A percentile compares a stretch with the other conserved stretches of the same genome.
These are phyloP conservation scores for Phalaenopsis aphrodite DNA, from an alignment of 106 monocot species.

Conservation along the genomic window DNA sequence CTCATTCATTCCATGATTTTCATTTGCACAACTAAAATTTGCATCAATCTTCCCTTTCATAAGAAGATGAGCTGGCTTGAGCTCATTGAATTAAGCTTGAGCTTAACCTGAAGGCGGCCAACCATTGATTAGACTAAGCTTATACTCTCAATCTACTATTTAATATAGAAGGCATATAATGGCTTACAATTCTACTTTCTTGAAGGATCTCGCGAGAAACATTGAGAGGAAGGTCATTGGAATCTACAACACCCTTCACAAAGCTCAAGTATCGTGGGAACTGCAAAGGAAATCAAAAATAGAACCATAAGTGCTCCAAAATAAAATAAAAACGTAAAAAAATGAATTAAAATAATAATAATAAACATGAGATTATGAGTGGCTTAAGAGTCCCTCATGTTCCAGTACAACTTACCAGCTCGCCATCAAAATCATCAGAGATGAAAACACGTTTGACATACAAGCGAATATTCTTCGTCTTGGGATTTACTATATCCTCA, in stretches of 20 bases:
- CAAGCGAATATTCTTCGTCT: slow-evolving; percentile 92
- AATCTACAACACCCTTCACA: slow-evolving; percentile 96
- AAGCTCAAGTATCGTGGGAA: slow-evolving; percentile 94
- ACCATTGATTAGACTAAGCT: background rate
- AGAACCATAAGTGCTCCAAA: background rate
- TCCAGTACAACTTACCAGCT: slow-evolving; percentile 49
- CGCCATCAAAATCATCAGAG: slow-evolving; percentile 99
- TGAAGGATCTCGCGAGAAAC: slow-evolving; percentile 98
- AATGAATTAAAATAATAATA: background rate
- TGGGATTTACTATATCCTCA: slow-evolving; percentile 87
- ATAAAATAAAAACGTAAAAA: background rate
- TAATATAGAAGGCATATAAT: background rate
- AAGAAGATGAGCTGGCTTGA: background rate
- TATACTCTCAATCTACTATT: background rate
- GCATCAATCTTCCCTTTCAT: background rate
- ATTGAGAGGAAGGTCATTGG: slow-evolving; percentile 96
- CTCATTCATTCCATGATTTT: background rate
- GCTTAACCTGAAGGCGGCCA: background rate
- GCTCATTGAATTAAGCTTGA: background rate
- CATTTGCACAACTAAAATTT: background rate
- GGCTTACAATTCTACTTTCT: slow-evolving; percentile 97
- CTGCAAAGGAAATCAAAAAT: slow-evolving; percentile 30
- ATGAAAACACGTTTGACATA: slow-evolving; percentile 98
- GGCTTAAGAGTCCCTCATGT: background rate
- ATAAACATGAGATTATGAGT: background rate